These are phyloP conservation scores for Dryas integrifolia DNA, from an alignment of 331 rosid genomes.

Conservation along the genomic window DNA sequence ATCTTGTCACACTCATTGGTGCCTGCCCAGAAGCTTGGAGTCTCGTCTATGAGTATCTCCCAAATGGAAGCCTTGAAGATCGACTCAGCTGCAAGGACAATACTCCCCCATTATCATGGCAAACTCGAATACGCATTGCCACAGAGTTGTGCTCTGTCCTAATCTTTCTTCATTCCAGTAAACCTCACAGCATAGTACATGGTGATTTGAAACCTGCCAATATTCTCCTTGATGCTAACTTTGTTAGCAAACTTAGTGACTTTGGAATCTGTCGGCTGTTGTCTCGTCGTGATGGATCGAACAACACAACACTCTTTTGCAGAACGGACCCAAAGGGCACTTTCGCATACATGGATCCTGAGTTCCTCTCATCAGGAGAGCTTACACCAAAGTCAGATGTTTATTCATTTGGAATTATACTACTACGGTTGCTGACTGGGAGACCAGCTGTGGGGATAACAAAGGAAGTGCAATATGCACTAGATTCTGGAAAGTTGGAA, in stretches of 20 bases:
- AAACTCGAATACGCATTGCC: constrained; percentile 67
- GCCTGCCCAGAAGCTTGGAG: constrained; percentile 65
- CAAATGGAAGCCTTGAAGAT: constrained; percentile 94
- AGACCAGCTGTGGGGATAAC: constrained; percentile 58
- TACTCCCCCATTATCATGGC: constrained; percentile 74
- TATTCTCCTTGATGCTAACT: constrained; percentile 70
- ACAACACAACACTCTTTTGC: constrained; percentile 39
- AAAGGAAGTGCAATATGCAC: constrained; percentile 54
- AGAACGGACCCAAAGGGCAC: constrained; percentile 77
- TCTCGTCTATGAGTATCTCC: constrained; percentile 76
- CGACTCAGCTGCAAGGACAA: constrained; percentile 63
- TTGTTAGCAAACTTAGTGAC: constrained; percentile 79
- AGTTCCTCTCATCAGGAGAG: constrained; percentile 60
- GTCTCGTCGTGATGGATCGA: constrained; percentile 38
- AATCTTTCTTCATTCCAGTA: constrained; percentile 69
- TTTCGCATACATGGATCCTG: constrained; percentile 77
- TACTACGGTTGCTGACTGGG: constrained; percentile 67
- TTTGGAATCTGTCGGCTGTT: constrained; percentile 68
- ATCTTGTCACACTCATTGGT: constrained; percentile 85
- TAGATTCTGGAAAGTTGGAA: constrained; percentile 50
- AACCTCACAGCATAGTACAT: constrained; percentile 72
- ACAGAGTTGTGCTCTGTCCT: constrained; percentile 81
- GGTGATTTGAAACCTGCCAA: constrained; percentile 85
- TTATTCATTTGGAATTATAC: constrained; percentile 84
- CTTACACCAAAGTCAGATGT: constrained; percentile 80